phyloP scores from a whole-genome alignment of 78 protist genomes.

The Bodo saltans region DNA sequence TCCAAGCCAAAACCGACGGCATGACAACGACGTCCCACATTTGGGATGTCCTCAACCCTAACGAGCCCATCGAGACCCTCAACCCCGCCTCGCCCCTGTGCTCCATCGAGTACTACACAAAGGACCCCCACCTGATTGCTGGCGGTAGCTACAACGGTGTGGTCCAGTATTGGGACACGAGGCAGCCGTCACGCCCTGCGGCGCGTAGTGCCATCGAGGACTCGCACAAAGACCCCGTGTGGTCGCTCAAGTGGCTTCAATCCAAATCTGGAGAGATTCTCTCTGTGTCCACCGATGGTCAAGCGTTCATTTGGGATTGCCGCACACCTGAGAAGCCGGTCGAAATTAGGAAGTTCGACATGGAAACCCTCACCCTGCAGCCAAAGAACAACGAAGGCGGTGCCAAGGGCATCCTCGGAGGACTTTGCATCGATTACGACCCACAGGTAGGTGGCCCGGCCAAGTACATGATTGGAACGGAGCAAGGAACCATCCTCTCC shows the following conservation, averaged over 20 bases:
- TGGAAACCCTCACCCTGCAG: constrained; percentile 15
- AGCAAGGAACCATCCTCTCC: constrained; percentile 60
- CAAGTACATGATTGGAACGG: constrained; percentile 77
- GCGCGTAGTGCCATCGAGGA: constrained; percentile 43
- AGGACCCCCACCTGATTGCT: constrained; percentile 64
- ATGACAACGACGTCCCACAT: constrained; percentile 51
- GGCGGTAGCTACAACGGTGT: constrained; percentile 81
- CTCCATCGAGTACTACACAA: constrained; percentile 67
- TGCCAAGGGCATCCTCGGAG: constrained; percentile 38
- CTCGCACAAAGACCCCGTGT: constrained; percentile 77
- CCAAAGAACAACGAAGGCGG: constrained; percentile 31
- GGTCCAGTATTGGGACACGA: constrained; percentile 56
- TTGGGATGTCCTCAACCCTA: constrained; percentile 77
- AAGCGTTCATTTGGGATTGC: constrained; percentile 68
- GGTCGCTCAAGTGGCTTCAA: constrained; percentile 52
- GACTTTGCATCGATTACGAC: constrained; percentile 47
- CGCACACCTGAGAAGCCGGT: constrained; percentile 61
- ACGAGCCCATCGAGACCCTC: constrained; percentile 54
- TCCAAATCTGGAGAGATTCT: constrained; percentile 70
- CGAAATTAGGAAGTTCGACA: constrained; percentile 39
- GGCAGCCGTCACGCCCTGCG: constrained; percentile 39
- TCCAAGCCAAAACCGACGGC: constrained; percentile 44
- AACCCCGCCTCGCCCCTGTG: constrained; percentile 60
- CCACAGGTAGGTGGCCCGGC: constrained; percentile 48
- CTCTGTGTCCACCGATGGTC: constrained; percentile 60